Base-by-base conservation (phyloP, 805 yeast species). In the Torulaspora indica region DNA sequence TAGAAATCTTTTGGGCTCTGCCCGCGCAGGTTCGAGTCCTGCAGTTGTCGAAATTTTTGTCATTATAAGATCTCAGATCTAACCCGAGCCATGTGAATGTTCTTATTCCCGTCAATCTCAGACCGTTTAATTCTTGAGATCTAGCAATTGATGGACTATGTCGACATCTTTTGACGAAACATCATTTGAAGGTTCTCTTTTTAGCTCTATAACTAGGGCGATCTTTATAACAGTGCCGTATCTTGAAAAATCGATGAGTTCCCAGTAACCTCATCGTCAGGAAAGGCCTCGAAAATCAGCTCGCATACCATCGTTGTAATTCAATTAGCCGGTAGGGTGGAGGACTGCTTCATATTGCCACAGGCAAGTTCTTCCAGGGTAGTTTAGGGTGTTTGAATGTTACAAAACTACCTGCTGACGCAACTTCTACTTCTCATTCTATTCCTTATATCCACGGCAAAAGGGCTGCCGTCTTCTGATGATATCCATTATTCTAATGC, bases 21-120 rank as follows among this genome's bases (percentile, higher is more conserved):
- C 74, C 75, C 74, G 75, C 75, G 73, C 74, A 71, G 75, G 75
- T 75, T 76, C 81, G 78, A 76, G 64, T 76, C 81, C 80, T 76
- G 81, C 79, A 72, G 79, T 71, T 75, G 80, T 76, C 80, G 79
- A 48, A 57, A 62, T 64, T 62, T 66, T 64, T 64, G 9, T 6
- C 14, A 10, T 35, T 34, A 3, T 9, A 9, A 20, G 2, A 12
- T 5, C 6, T n/a, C 17, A 4, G n/a, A n/a, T 29, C 17, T 29
- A 3, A 3, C n/a, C 7, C 8, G 5, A 20, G 5, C 22, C 22
- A 20, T 20, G 22, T 4, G 5, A 20, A 20, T 20, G 5, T 5
- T 20, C 4, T 20, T 20, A 20, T n/a, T n/a, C 4, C 22, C 22
- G 4, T 20, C 5, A 20, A 20, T 20, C 22, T 20, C 22, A 20